Conservation (phyloP, 805 yeast genomes). For the Pichia phayaonensis region DNA sequence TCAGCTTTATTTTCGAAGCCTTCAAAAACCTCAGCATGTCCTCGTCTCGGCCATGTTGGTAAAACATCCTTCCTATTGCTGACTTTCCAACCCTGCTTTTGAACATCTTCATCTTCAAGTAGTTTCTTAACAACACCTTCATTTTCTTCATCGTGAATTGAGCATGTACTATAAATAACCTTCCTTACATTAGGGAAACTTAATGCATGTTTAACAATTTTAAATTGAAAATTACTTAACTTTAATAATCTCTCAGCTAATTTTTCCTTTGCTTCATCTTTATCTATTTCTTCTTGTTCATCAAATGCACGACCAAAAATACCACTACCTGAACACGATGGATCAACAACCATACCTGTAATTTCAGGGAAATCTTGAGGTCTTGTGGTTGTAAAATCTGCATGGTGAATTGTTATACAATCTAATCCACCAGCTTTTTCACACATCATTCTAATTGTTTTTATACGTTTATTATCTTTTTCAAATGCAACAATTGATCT, state of each 20-base stretch:
- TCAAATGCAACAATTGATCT: conserved; percentile 75
- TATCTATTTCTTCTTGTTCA: conserved; percentile 34
- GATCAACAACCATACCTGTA: conserved; percentile 85
- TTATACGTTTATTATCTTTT: conserved; percentile 66
- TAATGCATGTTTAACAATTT: conserved; percentile 84
- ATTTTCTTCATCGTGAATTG: conserved; percentile 88
- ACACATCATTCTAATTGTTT: conserved; percentile 69
- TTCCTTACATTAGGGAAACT: conserved; percentile 67
- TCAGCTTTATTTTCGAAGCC: conserved; percentile 38
- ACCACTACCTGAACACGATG: conserved; percentile 97
- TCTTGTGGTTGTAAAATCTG: conserved; percentile 55
- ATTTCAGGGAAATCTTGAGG: conserved; percentile 57
- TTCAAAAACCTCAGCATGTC: conserved; percentile 62
- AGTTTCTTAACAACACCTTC: conserved; percentile 85
- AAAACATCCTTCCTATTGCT: conserved; percentile 53
- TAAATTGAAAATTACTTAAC: conserved; percentile 79
- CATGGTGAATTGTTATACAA: conserved; percentile 36
- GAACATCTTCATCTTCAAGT: conserved; percentile 57
- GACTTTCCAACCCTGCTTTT: conserved; percentile 68
- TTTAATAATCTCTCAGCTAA: conserved; percentile 55
- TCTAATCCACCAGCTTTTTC: conserved; percentile 58
- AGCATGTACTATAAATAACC: conserved; percentile 92
- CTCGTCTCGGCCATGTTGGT: conserved; percentile 84
- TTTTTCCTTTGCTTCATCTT: conserved; percentile 33
- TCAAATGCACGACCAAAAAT: conserved; percentile 83